Conservation (phyloP, 371 early-diverging fungal genomes). For the Fennellomyces sp. region DNA sequence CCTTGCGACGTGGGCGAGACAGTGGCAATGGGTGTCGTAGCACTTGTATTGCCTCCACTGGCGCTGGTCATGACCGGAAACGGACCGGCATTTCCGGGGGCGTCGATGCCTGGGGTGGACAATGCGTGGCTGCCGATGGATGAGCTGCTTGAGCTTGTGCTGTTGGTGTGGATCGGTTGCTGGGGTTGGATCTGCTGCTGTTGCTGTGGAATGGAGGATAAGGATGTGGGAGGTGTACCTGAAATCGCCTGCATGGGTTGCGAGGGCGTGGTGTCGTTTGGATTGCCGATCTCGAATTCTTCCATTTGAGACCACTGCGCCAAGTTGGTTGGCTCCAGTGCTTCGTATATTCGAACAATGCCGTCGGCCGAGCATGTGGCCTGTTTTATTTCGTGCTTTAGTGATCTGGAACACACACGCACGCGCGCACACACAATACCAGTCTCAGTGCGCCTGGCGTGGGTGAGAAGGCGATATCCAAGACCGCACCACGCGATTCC, state of each 20-base stretch:
- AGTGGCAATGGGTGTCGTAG: conserved; percentile 6
- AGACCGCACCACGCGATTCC: conserved; percentile 78
- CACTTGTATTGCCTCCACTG: conserved; percentile 2
- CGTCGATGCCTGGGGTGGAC: conserved; percentile 30
- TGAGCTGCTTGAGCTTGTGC: conserved; percentile 38
- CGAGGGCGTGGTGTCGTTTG: not conserved
- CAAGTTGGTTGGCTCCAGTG: conserved; percentile 80
- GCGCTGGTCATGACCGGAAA: conserved; percentile 11
- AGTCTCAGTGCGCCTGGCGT: conserved; percentile 74
- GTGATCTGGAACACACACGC: not conserved
- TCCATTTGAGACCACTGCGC: conserved; percentile 84
- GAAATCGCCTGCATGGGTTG: conserved; percentile 10
- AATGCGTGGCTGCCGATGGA: conserved; percentile 38
- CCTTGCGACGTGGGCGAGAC: conserved; percentile 21
- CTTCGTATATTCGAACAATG: conserved; percentile 88
- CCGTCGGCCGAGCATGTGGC: conserved; percentile 91
- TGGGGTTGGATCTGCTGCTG: conserved; percentile 15
- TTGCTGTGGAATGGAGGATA: conserved; percentile 1
- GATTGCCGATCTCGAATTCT: conserved; percentile 53
- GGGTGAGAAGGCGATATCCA: conserved; percentile 91
- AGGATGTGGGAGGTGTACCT: conserved; percentile 7
- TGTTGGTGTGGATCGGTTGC: conserved; percentile 33
- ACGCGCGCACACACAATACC: conserved; percentile 32
- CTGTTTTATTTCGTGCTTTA: conserved; percentile 24
- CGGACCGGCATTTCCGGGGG: conserved; percentile 7